phyloP scores from a whole-genome alignment of 2,329 filamentous ascomycete genomes.

The Immersiporthe knoxdaviesiana region DNA sequence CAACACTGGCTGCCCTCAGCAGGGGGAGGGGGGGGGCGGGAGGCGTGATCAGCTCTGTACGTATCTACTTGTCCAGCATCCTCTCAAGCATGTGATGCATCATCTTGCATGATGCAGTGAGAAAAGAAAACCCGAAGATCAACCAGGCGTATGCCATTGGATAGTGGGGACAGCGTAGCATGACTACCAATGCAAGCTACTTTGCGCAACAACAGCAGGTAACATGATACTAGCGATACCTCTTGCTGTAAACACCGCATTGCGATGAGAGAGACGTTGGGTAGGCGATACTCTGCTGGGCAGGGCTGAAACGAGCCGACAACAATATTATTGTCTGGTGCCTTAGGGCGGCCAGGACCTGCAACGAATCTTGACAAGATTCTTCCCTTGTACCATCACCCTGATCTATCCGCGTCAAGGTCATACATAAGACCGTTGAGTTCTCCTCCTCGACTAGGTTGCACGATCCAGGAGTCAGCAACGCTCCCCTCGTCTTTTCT shows the following conservation, averaged over 20 bases:
- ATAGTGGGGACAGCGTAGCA: neutral
- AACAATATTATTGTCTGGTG: neutral
- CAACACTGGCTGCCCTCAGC: neutral
- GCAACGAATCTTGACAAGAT: neutral
- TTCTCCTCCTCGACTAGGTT: neutral
- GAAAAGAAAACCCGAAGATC: neutral
- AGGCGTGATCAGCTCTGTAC: neutral
- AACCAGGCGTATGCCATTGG: neutral
- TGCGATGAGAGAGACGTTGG: too few relatives aligned
- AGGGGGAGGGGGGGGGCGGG: too few relatives aligned
- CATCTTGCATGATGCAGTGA: neutral
- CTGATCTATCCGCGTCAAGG: neutral
- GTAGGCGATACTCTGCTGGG: too few relatives aligned
- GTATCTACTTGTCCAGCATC: neutral
- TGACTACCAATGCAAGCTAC: neutral
- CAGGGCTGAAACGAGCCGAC: neutral
- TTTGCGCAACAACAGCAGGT: neutral
- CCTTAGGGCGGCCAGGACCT: neutral
- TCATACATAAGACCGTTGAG: too few relatives aligned
- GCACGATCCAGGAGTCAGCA: neutral
- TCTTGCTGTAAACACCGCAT: neutral
- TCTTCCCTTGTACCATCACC: neutral
- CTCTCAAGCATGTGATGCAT: neutral
- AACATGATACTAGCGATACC: neutral
- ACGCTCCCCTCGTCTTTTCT: neutral